These are phyloP conservation scores for Aspergillus tanneri DNA, from an alignment of 2,329 filamentous ascomycete genomes.

Conservation along the genomic window DNA sequence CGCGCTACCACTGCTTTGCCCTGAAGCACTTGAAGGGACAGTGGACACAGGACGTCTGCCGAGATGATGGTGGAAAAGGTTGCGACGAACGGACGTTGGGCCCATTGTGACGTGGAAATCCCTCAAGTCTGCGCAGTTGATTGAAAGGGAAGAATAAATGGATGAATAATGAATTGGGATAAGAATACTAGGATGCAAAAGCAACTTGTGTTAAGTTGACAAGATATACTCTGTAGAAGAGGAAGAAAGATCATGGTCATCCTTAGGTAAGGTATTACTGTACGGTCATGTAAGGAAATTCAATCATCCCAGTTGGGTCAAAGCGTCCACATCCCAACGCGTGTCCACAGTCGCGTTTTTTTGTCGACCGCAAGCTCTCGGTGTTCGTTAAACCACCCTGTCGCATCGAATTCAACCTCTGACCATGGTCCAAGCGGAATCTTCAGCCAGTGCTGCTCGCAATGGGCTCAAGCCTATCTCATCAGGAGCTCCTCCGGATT, in stretches of 20 bases:
- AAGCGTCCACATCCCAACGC: background rate
- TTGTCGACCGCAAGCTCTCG: background rate
- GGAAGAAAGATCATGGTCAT: background rate
- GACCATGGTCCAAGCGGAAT: slow-evolving; percentile 48
- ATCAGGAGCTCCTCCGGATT: slow-evolving; percentile 43
- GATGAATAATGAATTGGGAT: background rate
- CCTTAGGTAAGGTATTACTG: too few species aligned
- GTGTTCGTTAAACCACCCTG: background rate
- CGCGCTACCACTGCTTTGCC: slow-evolving; percentile 7
- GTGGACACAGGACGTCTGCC: slow-evolving; percentile 42
- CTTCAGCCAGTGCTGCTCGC: slow-evolving; percentile 45
- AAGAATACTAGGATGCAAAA: background rate
- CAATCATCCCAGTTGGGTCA: background rate
- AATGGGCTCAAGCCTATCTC: slow-evolving; percentile 43
- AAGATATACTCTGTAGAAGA: too few species aligned
- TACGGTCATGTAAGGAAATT: background rate
- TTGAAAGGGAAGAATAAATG: background rate
- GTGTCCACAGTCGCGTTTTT: background rate
- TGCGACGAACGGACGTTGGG: slow-evolving; percentile 43
- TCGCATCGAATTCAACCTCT: background rate
- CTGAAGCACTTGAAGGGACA: slow-evolving; percentile 23
- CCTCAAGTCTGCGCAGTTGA: background rate
- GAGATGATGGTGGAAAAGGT: slow-evolving; percentile 46
- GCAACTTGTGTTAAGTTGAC: background rate
- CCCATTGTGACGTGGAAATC: slow-evolving; percentile 21